Evolutionary conservation across 495 filamentous ascomycete genomes (phyloP), one percentile per base, ranked within the genome.

Genomic region (Hyaloscypha finlandica): DNA sequence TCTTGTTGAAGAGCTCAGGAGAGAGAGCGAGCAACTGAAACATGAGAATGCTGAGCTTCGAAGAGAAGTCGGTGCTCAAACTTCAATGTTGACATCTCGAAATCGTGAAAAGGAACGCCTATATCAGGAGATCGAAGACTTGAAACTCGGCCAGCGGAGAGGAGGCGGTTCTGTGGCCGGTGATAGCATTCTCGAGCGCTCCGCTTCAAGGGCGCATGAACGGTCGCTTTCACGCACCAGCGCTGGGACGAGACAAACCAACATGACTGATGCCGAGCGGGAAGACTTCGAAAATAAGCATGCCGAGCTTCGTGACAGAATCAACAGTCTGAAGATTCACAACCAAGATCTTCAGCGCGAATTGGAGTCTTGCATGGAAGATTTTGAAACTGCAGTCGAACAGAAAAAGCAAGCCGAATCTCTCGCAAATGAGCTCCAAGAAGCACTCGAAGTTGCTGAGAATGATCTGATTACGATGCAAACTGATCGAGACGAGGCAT

Each of bases 111-210:
- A 95, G 73, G 94, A 97, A 71, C 89, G 93, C 4, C 82, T 99
- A 19, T 96, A 97, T 73, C 92, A 96, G 67, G 95, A 99, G 74
- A 99, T 97, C 54, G 95, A 99, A 78, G 93, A 97, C 62, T 84
- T 98, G 58, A 99, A 98, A 74, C 85, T 98, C 66, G 86, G 88
- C 4, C 88, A 92, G 67, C 88, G 92, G 16, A 86, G 90, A 56
- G 85, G 84, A 30, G 89, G 76, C 1, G 79, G 81, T 5, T 81
- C 81, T 3, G 80, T 93, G 19, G 87, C 94, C 9, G 90, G 93
- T 19, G 95, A 99, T 66, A 96, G 93, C 72, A 90, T 97, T 62
- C 86, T 97, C 53, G 95, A 98, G 63, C 88, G 95, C 22, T 97
- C 94, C 5, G 93, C 91, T 22, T 97, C 95, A 14, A 88, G 94